Evolutionary conservation across 768 basidiomycete species (phyloP), one percentile per base, ranked within the genome.

Genomic region (Agaricus blazei): DNA sequence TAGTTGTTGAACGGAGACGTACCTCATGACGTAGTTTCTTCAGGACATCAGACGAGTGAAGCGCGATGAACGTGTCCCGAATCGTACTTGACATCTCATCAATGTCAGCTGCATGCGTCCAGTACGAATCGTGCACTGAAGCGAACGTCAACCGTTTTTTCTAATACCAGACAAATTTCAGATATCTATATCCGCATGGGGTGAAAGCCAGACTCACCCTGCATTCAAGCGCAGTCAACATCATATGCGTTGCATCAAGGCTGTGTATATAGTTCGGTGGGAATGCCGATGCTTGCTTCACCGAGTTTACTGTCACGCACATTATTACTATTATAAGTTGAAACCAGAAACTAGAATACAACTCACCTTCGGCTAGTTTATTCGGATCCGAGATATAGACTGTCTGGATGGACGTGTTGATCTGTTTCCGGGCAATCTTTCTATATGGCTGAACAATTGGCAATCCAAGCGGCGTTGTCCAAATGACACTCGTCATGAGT

Each of bases 181-280:
- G 44, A 50, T 47, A 34, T 11, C 38, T 48, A 3, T 11, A 36
- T 23, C 15, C 43, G 48, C 42, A 43, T 11, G 41, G 24, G 43
- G 28, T 41, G 41, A 40, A 26, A 3, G 27, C 40, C 50, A 23
- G 12, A 71, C 86, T 52, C 69, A 91, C 93, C 59, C 80, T 74
- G 68, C 94, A 97, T 61, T 93, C 88, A 46, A 96, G 77, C 9
- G 96, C 94, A 2, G 95, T 97, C 62, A 98, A 72, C 83, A 98
- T 87, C 94, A 99, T 98, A 72, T 99, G 97, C 1, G 96, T 96
- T 2, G 97, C 97, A 68, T 99, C 97, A 28, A 99, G 78, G 65
- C 90, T 92, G 67, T 99, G 97, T 51, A 99, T 93, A 65, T 96
- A 98, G 73, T 99, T 99, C 47, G 97, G 97, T 4, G 97, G 96